Evolutionary conservation across 306 rosid species (phyloP), one percentile per base, ranked within the genome.

Genomic region (Dryas octopetala): DNA sequence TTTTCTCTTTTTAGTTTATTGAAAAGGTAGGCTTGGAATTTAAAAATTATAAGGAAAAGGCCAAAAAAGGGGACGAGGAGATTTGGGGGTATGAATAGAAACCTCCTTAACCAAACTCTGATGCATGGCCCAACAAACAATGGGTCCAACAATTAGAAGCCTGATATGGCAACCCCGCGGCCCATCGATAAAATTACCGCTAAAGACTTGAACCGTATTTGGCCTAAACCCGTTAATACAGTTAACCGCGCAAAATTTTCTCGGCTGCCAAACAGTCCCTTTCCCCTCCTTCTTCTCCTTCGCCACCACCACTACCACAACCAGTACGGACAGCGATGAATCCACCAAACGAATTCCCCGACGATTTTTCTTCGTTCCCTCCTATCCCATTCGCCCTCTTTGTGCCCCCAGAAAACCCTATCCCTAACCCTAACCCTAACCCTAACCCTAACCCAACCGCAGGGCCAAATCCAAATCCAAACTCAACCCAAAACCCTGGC

Each of bases 371-470:
- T 41, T 52, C 85, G 10, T 82, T 82, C 79, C 87, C 90, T 51
- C 81, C 91, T 5, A 79, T 91, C 59, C 95, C 86, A 1, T 78
- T 83, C 73, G 70, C 86, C 54, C 78, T 77, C 50, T 79, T 48
- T 28, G 54, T 73, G 5, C 78, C 91, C 70, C 84, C 76, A 28
- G 87, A 87, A 80, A 83, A 70, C 81, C 82, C 81, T 11, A 71
- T 71, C 81, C 87, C 90, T 64, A 83, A 79, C 23, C 23, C 23
- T 23, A 23, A 23, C 32, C 57, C 76, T 3, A 74, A 62, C 23
- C 23, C 23, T 23, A 23, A 23, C 32, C 57, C 76, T 3, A 74
- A 62, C 51, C 47, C 70, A 28, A 54, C 48, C 17, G 43, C 81
- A 65, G 49, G 49, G 43, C 62, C 68, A 9, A 73, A 40, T 47